Evolutionary conservation across 768 basidiomycete species (phyloP).

Genomic region (Termitomyces eurrhizus): DNA sequence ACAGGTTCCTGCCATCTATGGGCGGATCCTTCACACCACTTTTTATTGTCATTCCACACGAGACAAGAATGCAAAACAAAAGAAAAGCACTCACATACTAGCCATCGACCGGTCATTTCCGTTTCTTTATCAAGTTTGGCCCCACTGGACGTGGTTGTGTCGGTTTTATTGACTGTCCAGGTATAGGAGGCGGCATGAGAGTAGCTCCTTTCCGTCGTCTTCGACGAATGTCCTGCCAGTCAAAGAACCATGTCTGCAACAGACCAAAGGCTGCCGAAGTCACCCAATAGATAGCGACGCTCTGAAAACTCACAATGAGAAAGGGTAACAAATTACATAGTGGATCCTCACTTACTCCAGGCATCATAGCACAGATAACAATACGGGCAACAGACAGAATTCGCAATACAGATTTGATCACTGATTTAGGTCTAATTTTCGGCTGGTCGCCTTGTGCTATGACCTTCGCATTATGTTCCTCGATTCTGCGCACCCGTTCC

Average conservation of each 20-base stretch:
- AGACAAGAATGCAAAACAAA: slow-evolving; percentile 3
- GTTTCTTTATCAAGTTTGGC: slow-evolving; percentile 2
- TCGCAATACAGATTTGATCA: slow-evolving; percentile 54
- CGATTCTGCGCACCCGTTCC: slow-evolving; percentile 43
- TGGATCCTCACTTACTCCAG: slow-evolving; percentile 51
- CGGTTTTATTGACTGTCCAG: not conserved
- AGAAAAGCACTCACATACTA: slow-evolving; percentile 18
- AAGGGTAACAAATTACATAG: not conserved
- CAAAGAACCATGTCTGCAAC: slow-evolving; percentile 69
- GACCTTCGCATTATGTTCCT: slow-evolving; percentile 44
- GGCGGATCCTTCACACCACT: slow-evolving; percentile 72
- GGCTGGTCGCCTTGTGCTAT: slow-evolving; percentile 44
- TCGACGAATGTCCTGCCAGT: slow-evolving; percentile 53
- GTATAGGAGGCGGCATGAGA: slow-evolving; percentile 4
- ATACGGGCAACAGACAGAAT: slow-evolving; percentile 63
- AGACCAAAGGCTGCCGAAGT: slow-evolving; percentile 74
- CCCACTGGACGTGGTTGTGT: not conserved
- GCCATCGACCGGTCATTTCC: slow-evolving; percentile 6
- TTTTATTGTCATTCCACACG: slow-evolving; percentile 62
- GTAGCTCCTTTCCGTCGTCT: slow-evolving; percentile 18
- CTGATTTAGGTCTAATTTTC: slow-evolving; percentile 35
- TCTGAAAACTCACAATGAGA: slow-evolving; percentile 32
- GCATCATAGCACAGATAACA: slow-evolving; percentile 59
- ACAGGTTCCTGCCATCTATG: slow-evolving; percentile 40
- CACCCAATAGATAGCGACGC: slow-evolving; percentile 72